Conservation (phyloP, 371 early-diverging fungal genomes). For the Amoeboaphelidium protococcarum region DNA sequence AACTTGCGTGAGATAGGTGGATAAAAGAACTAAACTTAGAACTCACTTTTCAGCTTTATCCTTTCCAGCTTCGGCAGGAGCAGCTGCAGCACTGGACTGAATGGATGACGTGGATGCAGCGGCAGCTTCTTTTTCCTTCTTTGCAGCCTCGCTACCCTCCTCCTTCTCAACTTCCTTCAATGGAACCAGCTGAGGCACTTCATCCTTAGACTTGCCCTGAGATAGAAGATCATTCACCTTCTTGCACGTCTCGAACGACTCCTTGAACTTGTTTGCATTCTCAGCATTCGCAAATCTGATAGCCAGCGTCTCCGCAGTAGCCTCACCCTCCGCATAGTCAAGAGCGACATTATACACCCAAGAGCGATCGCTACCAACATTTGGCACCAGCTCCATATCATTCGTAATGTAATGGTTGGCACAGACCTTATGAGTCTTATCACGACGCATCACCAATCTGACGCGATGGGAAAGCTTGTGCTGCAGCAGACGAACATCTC, state of each 20-base stretch:
- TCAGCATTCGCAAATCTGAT: constrained; percentile 88
- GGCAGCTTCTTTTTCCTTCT: neutral
- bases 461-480: constrained; percentile 64
- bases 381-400: constrained; percentile 66
- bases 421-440: constrained; percentile 89
- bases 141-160: neutral
- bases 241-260: constrained; percentile 34
- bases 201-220: too few relatives aligned
- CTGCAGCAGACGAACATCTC: constrained; percentile 74
- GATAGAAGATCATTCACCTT: constrained; percentile 10
- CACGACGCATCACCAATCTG: constrained; percentile 87
- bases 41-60: too few relatives aligned
- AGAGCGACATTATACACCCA: constrained; percentile 81
- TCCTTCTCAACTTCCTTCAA: neutral
- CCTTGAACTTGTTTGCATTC: constrained; percentile 27
- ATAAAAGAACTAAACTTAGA: too few relatives aligned
- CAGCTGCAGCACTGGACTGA: too few relatives aligned
- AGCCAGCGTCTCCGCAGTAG: constrained; percentile 60
- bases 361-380: constrained; percentile 86
- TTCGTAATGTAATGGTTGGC: constrained; percentile 79
- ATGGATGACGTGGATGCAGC: too few relatives aligned
- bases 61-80: too few relatives aligned
- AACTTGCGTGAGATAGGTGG: too few relatives aligned
- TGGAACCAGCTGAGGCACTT: too few relatives aligned
- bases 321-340: constrained; percentile 67